Evolutionary conservation across 108 stramenopile species (phyloP).

Genomic region (Pinguiococcus pyrenoidosus): DNA sequence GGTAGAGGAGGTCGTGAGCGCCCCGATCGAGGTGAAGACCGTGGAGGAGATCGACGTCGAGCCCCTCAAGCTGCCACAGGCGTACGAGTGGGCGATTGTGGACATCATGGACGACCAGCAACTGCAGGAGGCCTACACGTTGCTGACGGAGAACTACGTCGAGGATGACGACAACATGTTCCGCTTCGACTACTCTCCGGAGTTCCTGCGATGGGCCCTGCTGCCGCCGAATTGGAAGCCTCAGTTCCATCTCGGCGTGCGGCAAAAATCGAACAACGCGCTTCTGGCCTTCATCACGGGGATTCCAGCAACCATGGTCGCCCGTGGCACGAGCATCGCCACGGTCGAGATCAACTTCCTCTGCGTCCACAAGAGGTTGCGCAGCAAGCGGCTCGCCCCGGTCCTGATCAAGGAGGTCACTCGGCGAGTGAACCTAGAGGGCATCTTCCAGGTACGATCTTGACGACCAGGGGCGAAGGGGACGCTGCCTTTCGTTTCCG

Average conservation of each 20-base stretch:
- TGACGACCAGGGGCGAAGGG: too few species aligned
- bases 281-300: constrained; percentile 89
- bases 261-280: constrained; percentile 49
- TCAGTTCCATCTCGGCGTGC: constrained; percentile 77
- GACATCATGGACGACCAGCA: constrained; percentile 43
- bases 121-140: constrained; percentile 71
- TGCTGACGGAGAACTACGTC: constrained; percentile 93
- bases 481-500: too few species aligned
- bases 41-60: constrained; percentile 58
- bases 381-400: constrained; percentile 89
- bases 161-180: constrained; percentile 96
- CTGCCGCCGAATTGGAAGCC: constrained; percentile 65
- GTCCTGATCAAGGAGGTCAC: constrained; percentile 99
- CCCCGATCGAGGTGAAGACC: constrained; percentile 67
- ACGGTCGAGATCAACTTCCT: constrained; percentile 96
- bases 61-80: constrained; percentile 88
- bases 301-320: constrained; percentile 65
- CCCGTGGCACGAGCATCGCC: constrained; percentile 8
- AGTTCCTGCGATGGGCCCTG: constrained; percentile 76
- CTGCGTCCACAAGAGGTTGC: constrained; percentile 95
- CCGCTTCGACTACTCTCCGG: constrained; percentile 84
- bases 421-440: constrained; percentile 65
- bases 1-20: constrained; percentile 38
- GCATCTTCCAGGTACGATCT: constrained; percentile 22
- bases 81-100: constrained; percentile 80